These are phyloP conservation scores for Friedmanniomyces endolithicus DNA, from an alignment of 495 filamentous ascomycete species.

Conservation along the genomic window DNA sequence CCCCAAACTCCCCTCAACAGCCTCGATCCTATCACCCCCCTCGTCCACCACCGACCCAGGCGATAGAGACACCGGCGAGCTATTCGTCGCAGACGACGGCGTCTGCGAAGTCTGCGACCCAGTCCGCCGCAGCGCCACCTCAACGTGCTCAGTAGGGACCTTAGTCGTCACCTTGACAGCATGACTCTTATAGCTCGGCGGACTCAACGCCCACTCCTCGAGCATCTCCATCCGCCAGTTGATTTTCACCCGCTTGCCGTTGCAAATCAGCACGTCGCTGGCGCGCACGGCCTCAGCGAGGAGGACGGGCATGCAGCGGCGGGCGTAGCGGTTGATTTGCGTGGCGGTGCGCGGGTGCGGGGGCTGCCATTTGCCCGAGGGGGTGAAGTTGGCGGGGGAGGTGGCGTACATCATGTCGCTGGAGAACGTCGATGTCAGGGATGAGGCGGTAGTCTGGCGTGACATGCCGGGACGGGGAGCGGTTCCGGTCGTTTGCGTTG, in stretches of 20 bases:
- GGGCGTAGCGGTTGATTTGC: slow-evolving; percentile 28
- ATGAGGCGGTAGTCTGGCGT: slow-evolving; percentile 6
- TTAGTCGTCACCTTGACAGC: slow-evolving; percentile 2
- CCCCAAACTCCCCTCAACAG: neutral
- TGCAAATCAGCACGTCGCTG: slow-evolving; percentile 26
- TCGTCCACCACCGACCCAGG: neutral
- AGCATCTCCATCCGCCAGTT: slow-evolving; percentile 25
- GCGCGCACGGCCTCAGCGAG: slow-evolving; percentile 24
- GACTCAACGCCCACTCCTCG: slow-evolving; percentile 17
- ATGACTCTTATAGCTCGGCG: slow-evolving; percentile 18
- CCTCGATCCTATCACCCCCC: neutral
- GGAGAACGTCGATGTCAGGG: slow-evolving; percentile 10
- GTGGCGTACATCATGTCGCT: slow-evolving; percentile 13
- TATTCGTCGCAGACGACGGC: neutral
- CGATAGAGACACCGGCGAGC: neutral
- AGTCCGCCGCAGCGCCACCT: neutral
- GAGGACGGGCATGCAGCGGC: slow-evolving; percentile 29
- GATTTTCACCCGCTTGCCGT: slow-evolving; percentile 28
- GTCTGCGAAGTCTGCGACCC: neutral
- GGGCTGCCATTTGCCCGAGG: slow-evolving; percentile 20
- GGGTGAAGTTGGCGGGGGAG: slow-evolving; percentile 12
- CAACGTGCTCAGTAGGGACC: neutral
- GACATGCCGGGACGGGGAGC: slow-evolving; percentile 3
- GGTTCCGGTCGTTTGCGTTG: neutral
- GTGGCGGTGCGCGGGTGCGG: slow-evolving; percentile 16